phyloP scores from a whole-genome alignment of 306 rosid species.

The Cyclanthera cordifolia region DNA sequence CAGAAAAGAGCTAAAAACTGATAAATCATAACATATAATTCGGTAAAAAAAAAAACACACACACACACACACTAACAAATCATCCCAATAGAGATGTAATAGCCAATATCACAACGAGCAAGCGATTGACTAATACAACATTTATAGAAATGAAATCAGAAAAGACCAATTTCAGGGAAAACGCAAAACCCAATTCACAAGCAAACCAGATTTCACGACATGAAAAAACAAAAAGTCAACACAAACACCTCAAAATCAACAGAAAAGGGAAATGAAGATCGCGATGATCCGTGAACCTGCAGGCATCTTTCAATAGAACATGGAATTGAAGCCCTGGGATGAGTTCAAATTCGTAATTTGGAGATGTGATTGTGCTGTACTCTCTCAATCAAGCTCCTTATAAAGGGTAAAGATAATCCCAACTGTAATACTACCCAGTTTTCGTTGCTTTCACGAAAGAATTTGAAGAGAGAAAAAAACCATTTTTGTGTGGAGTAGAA shows the following conservation, averaged over 20 bases:
- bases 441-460: slow-evolving; percentile 13
- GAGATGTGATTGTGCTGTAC: not conserved
- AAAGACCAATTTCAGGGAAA: not conserved
- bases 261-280: no score
- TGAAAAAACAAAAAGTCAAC: not conserved
- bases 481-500: slow-evolving; percentile 2
- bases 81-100: not conserved
- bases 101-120: not conserved
- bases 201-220: slow-evolving; percentile 6
- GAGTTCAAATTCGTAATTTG: not conserved
- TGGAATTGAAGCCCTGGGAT: not conserved
- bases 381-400: not conserved
- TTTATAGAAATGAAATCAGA: slow-evolving; percentile 1
- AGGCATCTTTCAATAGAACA: not conserved
- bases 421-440: slow-evolving; percentile 1
- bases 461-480: not conserved
- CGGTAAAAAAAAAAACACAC: not conserved
- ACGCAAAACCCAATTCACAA: slow-evolving; percentile 1
- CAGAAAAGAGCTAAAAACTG: not conserved
- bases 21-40: not conserved
- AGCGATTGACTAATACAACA: not conserved
- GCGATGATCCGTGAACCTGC: not conserved
- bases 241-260: not conserved
- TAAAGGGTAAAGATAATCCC: not conserved
- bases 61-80: not conserved